These are phyloP conservation scores for Phlyctochytrium bullatum DNA, from an alignment of 192 early-diverging fungal species.

Conservation along the genomic window DNA sequence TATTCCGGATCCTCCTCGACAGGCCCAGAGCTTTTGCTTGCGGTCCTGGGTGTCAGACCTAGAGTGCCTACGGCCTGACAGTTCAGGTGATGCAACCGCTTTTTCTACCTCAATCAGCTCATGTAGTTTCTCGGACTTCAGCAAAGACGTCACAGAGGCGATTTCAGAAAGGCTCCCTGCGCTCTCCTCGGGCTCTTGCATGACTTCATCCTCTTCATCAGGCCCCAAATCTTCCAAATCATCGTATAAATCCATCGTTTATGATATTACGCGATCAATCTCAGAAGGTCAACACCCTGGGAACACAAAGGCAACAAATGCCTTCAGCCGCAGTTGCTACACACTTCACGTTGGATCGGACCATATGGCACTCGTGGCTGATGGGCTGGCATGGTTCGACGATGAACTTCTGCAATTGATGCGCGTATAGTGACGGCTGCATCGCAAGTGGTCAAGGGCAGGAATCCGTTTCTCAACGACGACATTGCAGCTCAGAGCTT, in stretches of 20 bases:
- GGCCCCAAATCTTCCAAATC: constrained; percentile 77
- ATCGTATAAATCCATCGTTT: constrained; percentile 82
- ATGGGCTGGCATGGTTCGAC: constrained; percentile 16
- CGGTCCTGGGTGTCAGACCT: constrained; percentile 24
- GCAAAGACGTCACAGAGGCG: constrained; percentile 67
- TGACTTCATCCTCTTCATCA: constrained; percentile 37
- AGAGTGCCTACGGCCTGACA: neutral
- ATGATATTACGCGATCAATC: no score
- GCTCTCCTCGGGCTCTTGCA: constrained; percentile 21
- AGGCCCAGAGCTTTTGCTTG: constrained; percentile 50
- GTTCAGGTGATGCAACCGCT: neutral
- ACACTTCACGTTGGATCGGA: constrained; percentile 19
- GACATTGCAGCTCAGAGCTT: neutral
- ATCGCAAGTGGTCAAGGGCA: neutral
- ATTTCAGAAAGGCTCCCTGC: constrained; percentile 38
- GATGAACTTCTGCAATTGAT: no score
- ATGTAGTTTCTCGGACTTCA: constrained; percentile 56
- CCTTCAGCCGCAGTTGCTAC: constrained; percentile 26
- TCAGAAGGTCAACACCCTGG: no score
- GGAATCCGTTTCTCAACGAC: neutral
- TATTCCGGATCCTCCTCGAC: constrained; percentile 90
- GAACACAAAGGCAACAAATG: no score
- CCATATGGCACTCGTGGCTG: constrained; percentile 28
- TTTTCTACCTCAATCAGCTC: constrained; percentile 55
- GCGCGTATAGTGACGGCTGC: no score